Base-by-base conservation (phyloP, 768 basidiomycete genomes). In the Lactifluus volemus region DNA sequence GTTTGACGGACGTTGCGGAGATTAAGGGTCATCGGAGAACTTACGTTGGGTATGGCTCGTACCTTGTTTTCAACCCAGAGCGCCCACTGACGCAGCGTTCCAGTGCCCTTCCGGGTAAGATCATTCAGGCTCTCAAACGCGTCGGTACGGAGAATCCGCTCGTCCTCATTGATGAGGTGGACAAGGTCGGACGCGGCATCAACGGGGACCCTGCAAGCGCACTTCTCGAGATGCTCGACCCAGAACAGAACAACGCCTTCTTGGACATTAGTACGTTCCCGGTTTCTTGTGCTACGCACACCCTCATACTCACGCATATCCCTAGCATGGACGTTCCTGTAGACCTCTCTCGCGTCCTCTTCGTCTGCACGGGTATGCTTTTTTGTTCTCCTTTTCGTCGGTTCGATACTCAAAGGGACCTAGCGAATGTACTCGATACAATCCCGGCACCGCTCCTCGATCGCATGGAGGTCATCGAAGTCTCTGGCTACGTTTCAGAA, bases 21-120 rank as follows among this genome's bases (percentile, higher is more conserved):
- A 98, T 99, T 70, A 98, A 98, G 75, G 97, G 97, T 1, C 97
- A 99, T 70, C 77, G 97, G 68, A 78, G 97, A 71, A 99, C 96
- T n/a, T 98, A 97, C 70, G 92, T 95, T 55, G 92, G 89, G 86
- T 89, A 59, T 48, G 85, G 77, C 2, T 19, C 15, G 32, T 42
- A 15, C 29, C 3, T 32, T 36, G 29, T 36, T 25, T 25, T 49
- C 48, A 60, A 58, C 45, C 29, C 32, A 34, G 32, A 9, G n/a
- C 39, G 42, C 60, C 3, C 44, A 38, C 42, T 61, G 17, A 44
- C 48, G 39, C 32, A 30, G 8, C 54, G 19, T 65, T 25, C 25
- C 38, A 89, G 89, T 55, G 94, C 93, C 0, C 78, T 97, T 47
- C 94, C 94, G 0, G 93, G 94, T 39, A 97, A 96, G 79, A 92